Base-by-base conservation (phyloP, 805 yeast species). In the Diddensiella transvaalensis region DNA sequence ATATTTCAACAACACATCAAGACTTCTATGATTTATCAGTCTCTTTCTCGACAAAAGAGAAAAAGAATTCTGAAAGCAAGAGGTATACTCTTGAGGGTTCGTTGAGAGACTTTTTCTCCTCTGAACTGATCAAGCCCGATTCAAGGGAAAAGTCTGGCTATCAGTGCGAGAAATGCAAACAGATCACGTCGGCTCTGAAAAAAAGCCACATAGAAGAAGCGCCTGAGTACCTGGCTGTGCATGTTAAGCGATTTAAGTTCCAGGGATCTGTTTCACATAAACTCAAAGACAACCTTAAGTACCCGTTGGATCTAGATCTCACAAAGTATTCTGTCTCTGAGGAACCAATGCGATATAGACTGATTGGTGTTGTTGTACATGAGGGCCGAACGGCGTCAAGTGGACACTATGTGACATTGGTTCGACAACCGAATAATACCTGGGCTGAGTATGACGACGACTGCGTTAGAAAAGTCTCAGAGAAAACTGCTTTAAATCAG, bases 361-460 rank as follows among this genome's bases (percentile, higher is more conserved):
- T 93, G 55, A 74, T 80, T 15, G 80, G 90, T 19, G 96, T 91
- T 15, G 86, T 91, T 51, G 91, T 89, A 3, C 99, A 93, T 62
- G 96, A 87, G 60, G 99, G 99, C 36, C 75, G 98, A 54, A 85
- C 96, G 1, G 82, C 90, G 11, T 82, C 89, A 40, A 82, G 93
- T 2, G 99, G 99, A 2, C 99, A 93, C 66, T 93, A 93, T 61
- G 79, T 89, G 50, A 86, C 96, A 0, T 88, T 87, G 62, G 87
- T 96, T 62, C 78, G 85, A 53, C 96, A 90, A 66, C 96, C 97
- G 0, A 93, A 87, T 66, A 91, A 89, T 1, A 69, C 84, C 1
- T 93, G 98, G 99, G 83, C 88, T 23, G 83, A 88, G 6, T 93
- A 91, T 66, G 98, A 93, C 63, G 99, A 93, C 64, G 99, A 93